Percentiles rank a stretch among this genome's conserved stretches.
These are phyloP conservation scores for Deakozyma indianensis DNA, from an alignment of 805 yeast genomes.

Conservation along the genomic window DNA sequence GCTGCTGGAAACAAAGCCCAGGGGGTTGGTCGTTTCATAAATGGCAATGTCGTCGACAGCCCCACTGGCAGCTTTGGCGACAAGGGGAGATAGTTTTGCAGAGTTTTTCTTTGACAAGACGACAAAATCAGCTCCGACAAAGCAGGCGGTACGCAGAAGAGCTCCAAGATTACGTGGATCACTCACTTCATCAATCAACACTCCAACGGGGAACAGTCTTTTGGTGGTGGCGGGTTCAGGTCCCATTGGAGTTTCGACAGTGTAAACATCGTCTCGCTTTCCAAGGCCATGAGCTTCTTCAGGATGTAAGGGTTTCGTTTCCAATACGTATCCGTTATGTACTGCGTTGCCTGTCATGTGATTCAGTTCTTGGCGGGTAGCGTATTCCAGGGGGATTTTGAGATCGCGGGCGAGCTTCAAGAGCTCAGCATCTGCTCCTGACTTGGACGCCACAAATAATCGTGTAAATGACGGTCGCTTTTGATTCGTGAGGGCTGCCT, in stretches of 20 bases:
- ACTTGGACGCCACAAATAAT: neutral
- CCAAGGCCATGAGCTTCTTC: neutral
- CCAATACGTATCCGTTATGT: conserved; percentile 69
- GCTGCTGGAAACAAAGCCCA: conserved; percentile 44
- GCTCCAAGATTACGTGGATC: conserved; percentile 88
- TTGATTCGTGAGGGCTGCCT: conserved; percentile 54
- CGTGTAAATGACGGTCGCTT: conserved; percentile 8
- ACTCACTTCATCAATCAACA: conserved; percentile 63
- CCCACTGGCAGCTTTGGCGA: conserved; percentile 72
- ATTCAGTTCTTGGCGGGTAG: conserved; percentile 41
- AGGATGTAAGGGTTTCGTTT: conserved; percentile 24
- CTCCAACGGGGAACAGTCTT: conserved; percentile 43
- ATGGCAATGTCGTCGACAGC: conserved; percentile 63
- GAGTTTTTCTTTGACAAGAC: conserved; percentile 55
- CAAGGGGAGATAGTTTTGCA: conserved; percentile 64
- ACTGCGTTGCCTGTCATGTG: conserved; percentile 50
- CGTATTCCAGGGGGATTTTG: conserved; percentile 26
- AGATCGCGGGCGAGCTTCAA: conserved; percentile 30
- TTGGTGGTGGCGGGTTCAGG: neutral
- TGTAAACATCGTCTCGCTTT: neutral
- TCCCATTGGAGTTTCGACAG: neutral
- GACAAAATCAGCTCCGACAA: conserved; percentile 68
- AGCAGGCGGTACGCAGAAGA: conserved; percentile 63
- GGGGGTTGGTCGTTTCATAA: conserved; percentile 41
- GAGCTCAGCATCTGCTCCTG: conserved; percentile 25